phyloP scores from a whole-genome alignment of 2,329 filamentous ascomycete genomes.

The Iodosphaeria phyllophila region DNA sequence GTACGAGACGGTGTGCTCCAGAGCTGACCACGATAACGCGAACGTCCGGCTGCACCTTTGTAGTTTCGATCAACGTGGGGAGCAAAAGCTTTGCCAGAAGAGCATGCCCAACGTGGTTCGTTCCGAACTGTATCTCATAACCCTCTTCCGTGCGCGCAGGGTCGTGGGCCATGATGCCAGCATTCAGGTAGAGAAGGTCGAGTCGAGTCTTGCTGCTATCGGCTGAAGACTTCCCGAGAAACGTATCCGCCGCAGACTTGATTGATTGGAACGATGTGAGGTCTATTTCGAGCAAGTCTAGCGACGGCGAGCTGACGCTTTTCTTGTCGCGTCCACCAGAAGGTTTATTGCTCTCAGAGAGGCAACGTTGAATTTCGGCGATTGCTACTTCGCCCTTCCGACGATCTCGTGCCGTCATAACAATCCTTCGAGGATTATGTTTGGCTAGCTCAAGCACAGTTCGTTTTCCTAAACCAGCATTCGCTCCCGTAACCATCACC shows the following conservation, averaged over 20 bases:
- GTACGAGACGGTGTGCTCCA: conserved; percentile 1
- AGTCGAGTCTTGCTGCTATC: too few relatives aligned
- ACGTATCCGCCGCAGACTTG: conserved; percentile 12
- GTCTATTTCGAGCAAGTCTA: conserved; percentile 16
- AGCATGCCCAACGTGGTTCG: conserved; percentile 24
- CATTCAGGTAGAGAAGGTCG: conserved; percentile 16
- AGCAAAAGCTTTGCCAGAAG: conserved; percentile 13
- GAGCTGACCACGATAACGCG: conserved; percentile 5
- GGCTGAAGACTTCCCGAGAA: conserved; percentile 11
- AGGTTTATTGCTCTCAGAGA: too few relatives aligned
- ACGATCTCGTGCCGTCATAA: conserved; percentile 1
- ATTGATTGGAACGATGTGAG: conserved; percentile 17
- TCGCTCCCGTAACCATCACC: conserved; percentile 1
- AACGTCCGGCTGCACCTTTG: conserved; percentile 3
- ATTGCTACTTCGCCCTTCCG: conserved; percentile 1
- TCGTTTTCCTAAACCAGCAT: conserved; percentile 1
- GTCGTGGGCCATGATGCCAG: conserved; percentile 16
- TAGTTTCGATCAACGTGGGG: conserved; percentile 3
- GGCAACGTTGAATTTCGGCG: conserved; percentile 1
- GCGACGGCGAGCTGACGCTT: not conserved
- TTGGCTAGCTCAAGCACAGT: conserved; percentile 1
- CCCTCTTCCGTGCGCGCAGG: conserved; percentile 16
- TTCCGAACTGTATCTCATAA: conserved; percentile 23
- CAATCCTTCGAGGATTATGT: conserved; percentile 1
- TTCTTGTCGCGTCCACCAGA: not conserved